Base-by-base conservation (phyloP, 495 filamentous ascomycete genomes). In the Aspergillus ellipticus region DNA sequence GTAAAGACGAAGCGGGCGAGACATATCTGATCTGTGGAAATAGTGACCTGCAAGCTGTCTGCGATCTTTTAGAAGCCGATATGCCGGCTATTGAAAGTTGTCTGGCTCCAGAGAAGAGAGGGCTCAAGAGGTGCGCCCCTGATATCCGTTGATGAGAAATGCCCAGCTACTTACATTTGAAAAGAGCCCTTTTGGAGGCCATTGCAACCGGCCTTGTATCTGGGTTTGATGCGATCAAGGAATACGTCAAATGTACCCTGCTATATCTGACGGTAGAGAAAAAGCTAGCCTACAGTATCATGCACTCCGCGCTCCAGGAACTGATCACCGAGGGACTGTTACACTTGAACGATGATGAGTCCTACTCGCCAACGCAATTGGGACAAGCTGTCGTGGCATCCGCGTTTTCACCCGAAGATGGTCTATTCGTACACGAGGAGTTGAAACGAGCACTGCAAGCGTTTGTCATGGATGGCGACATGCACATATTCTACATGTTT, bases 401-500 rank as follows among this genome's bases (percentile, higher is more conserved):
- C 1, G 82, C 83, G 0, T 77, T 94, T 31, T 79, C 86, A 6
- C 89, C 89, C 0, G 86, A 89, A 55, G 89, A 92, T 62, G 89
- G 89, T 2, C 66, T 90, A 0, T 92, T 90, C 61, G 75, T 92
- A 7, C 75, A 91, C 58, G 74, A 81, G 45, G 89, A 92, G 61
- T 73, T 92, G 51, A 76, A 76, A 54, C 76, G 79, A 55, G 87
- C 89, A 0, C 66, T 92, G 3, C 75, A 81, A 46, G 87, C 84
- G 6, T 94, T 94, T 55, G 89, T 91, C 16, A 84, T 94, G 81
- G 88, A 91, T 62, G 87, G 87, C 16, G 89, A 94, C 46, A 86
- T 94, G 85, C 89, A 94, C 62, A 78, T 91, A 35, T 80, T 92
- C 47, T 94, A 92, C 65, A 85, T 83, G 55, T 91, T 92, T 56